These are phyloP conservation scores for Fusarium sororula DNA, from an alignment of 2,329 filamentous ascomycete species.

Conservation along the genomic window DNA sequence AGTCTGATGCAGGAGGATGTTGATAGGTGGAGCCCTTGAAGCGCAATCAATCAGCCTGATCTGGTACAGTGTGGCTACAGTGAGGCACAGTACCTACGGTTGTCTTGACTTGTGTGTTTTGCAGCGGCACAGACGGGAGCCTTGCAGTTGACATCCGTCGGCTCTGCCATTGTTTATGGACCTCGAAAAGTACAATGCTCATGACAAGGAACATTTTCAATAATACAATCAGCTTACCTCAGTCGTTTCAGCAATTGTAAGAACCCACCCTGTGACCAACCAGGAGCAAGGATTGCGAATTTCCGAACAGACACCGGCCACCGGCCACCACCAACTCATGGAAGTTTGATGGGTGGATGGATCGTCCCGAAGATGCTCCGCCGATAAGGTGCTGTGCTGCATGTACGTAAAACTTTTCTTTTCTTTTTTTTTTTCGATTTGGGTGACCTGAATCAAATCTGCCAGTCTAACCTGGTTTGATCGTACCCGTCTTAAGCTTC, in stretches of 20 bases:
- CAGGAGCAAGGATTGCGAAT: conserved; percentile 18
- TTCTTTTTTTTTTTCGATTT: conserved; percentile 17
- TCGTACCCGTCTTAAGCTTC: conserved; percentile 19
- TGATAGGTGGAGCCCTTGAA: conserved; percentile 24
- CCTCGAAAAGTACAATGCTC: conserved; percentile 5
- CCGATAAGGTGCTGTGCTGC: conserved; percentile 31
- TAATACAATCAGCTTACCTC: conserved; percentile 8
- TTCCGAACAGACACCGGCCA: conserved; percentile 30
- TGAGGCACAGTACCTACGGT: background rate
- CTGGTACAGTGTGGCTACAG: background rate
- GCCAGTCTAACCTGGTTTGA: conserved; percentile 10
- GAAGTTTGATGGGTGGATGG: conserved; percentile 3
- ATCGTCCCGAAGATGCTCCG: conserved; percentile 42
- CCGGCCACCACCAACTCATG: background rate
- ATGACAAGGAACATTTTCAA: background rate
- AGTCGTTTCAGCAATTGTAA: background rate
- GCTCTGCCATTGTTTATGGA: conserved; percentile 16
- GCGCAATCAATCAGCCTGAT: conserved; percentile 19
- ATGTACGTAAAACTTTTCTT: conserved; percentile 33
- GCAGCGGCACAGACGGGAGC: conserved; percentile 25
- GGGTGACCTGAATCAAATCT: conserved; percentile 13
- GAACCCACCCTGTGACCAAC: background rate
- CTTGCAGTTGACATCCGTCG: conserved; percentile 17
- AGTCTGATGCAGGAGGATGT: conserved; percentile 18
- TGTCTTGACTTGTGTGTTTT: background rate